phyloP scores from a whole-genome alignment of 768 basidiomycete species.

The Suillus subalutaceus region DNA sequence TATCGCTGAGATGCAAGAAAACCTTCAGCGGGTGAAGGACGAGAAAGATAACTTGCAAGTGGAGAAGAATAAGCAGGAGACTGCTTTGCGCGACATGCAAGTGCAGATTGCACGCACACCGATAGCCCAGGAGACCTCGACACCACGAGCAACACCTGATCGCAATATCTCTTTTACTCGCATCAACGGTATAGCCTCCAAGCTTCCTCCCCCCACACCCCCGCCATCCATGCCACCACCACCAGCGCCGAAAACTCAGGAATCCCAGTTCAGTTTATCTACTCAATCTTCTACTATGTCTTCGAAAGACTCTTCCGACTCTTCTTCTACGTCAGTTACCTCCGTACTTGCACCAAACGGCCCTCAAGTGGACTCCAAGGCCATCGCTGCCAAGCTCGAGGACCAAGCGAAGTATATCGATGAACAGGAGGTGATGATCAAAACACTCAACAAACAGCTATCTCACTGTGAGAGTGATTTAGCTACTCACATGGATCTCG shows the following conservation, averaged over 20 bases:
- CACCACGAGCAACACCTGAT: slow-evolving; percentile 56
- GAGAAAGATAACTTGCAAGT: slow-evolving; percentile 78
- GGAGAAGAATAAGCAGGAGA: slow-evolving; percentile 72
- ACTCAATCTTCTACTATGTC: slow-evolving; percentile 61
- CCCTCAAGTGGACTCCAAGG: slow-evolving; percentile 55
- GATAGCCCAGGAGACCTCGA: slow-evolving; percentile 38
- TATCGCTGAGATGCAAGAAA: slow-evolving; percentile 77
- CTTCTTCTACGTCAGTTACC: slow-evolving; percentile 63
- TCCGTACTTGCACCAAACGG: slow-evolving; percentile 41
- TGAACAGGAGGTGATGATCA: slow-evolving; percentile 90
- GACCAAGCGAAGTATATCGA: slow-evolving; percentile 75
- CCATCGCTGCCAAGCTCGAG: slow-evolving; percentile 56
- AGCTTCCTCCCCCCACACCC: slow-evolving; percentile 79
- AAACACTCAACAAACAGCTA: slow-evolving; percentile 90
- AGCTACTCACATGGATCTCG: slow-evolving; percentile 90
- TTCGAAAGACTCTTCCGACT: slow-evolving; percentile 73
- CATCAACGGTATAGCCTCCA: slow-evolving; percentile 63
- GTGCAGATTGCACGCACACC: slow-evolving; percentile 66
- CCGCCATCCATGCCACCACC: slow-evolving; percentile 89
- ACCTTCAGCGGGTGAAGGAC: slow-evolving; percentile 76
- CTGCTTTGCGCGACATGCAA: slow-evolving; percentile 76
- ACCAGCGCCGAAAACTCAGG: slow-evolving; percentile 64
- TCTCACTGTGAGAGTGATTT: slow-evolving; percentile 92
- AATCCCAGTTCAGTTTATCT: slow-evolving; percentile 58
- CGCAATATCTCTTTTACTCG: slow-evolving; percentile 59